Base-by-base conservation (phyloP, 2,329 filamentous ascomycete species). In the Aspergillus amoenus region DNA sequence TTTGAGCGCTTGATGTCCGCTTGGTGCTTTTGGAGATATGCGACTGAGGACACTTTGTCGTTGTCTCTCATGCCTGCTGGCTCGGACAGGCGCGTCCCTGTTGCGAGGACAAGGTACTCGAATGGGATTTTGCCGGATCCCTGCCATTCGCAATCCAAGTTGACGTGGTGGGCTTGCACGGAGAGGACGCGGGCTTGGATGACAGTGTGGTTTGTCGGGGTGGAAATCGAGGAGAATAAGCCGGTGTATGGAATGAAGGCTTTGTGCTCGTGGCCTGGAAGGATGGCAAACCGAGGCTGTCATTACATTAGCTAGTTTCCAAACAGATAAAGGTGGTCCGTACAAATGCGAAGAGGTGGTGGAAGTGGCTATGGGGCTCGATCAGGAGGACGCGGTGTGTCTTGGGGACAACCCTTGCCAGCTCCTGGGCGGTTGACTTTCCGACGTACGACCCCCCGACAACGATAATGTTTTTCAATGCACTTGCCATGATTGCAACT, bases 361-460 rank as follows among this genome's bases (percentile, higher is more conserved):
- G 69, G 52, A 72, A 73, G 43, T 73, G 71, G 22, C 68, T 74
- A 53, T 74, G 71, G 4, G 69, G 61, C 42, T 74, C 71, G 12
- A 71, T 65, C 5, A 73, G 44, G 13, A 74, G 64, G 12, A 74
- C 63, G 68, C 73, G 44, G 6, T 75, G 72, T 22, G 73, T 74
- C 39, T 63, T 48, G 8, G 72, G 72, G 13, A 74, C 53, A 3
- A 71, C 57, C 27, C 65, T 64, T 5, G 72, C 71, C 5, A 75
- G 64, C 47, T 75, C 72, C 46, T 73, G 71, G 13, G 71, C 72
- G 1, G 72, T 46, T 39, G 73, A 67, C 53, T 68, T 67, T 24
- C 71, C 71, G 21, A 74, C 71, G 53, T 73, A 74, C 4, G 71
- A 74, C 7, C 71, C 71, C 13, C 71, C 71, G 18, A 74, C 65